Percentiles rank a stretch among this genome's conserved stretches.
These are phyloP conservation scores for Umbelopsis sp. DNA, from an alignment of 371 early-diverging fungal species.

Conservation along the genomic window DNA sequence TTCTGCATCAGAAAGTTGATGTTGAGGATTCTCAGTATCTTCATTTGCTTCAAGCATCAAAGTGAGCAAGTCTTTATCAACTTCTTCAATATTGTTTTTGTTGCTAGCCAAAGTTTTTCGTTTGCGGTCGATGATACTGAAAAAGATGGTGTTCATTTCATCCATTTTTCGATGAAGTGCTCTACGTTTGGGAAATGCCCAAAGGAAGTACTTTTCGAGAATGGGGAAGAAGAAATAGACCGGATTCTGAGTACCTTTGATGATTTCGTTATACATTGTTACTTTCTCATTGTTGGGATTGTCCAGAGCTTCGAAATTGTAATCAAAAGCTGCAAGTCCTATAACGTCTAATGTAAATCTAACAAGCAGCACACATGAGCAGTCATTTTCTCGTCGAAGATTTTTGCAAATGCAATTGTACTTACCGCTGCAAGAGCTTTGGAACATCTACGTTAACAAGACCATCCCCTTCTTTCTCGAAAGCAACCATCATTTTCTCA, in stretches of 20 bases:
- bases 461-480: slow-evolving; percentile 23
- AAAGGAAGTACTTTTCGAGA: slow-evolving; percentile 21
- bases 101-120: not conserved
- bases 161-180: slow-evolving; percentile 26
- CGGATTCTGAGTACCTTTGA: slow-evolving; percentile 3
- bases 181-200: slow-evolving; percentile 30
- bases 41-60: slow-evolving; percentile 22
- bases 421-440: slow-evolving; percentile 25
- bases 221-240: slow-evolving; percentile 21
- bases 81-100: not conserved
- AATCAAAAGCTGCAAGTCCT: not conserved
- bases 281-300: slow-evolving; percentile 20
- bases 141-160: not conserved
- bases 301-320: slow-evolving; percentile 25
- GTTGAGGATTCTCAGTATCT: not conserved
- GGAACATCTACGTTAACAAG: slow-evolving; percentile 21
- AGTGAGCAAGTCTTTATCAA: slow-evolving; percentile 21
- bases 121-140: slow-evolving; percentile 17
- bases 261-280: slow-evolving; percentile 19
- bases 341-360: not conserved
- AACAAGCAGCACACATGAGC: too few relatives aligned
- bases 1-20: slow-evolving; percentile 48
- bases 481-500: slow-evolving; percentile 17
- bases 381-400: too few relatives aligned
- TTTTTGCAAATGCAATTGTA: not conserved